These are phyloP conservation scores for Colletotrichum graminicola DNA, from an alignment of 2,329 filamentous ascomycete species.

Conservation along the genomic window DNA sequence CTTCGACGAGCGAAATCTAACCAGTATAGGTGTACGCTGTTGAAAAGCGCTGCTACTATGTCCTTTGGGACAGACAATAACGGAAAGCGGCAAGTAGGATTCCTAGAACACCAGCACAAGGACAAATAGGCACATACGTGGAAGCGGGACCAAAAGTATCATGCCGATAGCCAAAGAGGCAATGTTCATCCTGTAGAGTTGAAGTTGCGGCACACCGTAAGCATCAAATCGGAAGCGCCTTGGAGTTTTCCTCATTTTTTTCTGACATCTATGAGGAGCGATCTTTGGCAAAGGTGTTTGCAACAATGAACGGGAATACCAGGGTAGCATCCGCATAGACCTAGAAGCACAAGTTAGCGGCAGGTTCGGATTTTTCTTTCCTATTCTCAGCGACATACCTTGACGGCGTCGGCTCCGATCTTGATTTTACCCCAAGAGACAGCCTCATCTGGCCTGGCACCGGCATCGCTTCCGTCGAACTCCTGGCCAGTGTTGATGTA, in stretches of 20 bases:
- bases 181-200: background rate
- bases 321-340: constrained; percentile 75
- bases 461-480: constrained; percentile 97
- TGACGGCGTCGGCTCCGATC: constrained; percentile 86
- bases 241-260: constrained; percentile 15
- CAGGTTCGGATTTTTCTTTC: background rate
- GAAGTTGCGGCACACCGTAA: too few relatives aligned
- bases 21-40: background rate
- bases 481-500: constrained; percentile 98
- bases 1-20: too few relatives aligned
- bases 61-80: background rate
- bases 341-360: constrained; percentile 49
- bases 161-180: too few relatives aligned
- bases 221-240: background rate
- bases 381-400: constrained; percentile 66
- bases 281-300: constrained; percentile 74
- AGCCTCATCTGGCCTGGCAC: constrained; percentile 93
- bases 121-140: background rate
- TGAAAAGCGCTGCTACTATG: background rate
- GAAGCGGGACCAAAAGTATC: background rate
- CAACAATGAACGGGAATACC: constrained; percentile 75
- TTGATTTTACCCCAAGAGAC: constrained; percentile 99
- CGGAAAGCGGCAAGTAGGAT: background rate
- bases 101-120: background rate
- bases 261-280: constrained; percentile 36